A percentile compares a stretch with the other conserved stretches of the same genome.
These are phyloP conservation scores for Carex pumila DNA, from an alignment of 176 grass and related monocot genomes.

Conservation along the genomic window DNA sequence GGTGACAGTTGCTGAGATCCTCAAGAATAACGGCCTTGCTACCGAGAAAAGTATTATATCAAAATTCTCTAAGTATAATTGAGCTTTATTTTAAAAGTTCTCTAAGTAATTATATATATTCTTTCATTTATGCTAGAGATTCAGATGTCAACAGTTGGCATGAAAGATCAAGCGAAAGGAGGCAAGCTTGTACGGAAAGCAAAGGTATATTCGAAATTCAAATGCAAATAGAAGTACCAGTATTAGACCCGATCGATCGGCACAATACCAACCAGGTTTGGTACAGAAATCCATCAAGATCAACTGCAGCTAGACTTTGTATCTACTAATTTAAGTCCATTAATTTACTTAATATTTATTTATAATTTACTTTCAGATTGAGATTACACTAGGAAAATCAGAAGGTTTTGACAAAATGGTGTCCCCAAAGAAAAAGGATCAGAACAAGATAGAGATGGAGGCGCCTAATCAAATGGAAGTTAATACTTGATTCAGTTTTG, in stretches of 20 bases:
- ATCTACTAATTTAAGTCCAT: not conserved
- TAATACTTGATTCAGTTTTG: constrained; percentile 21
- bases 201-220: constrained; percentile 33
- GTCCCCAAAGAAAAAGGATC: constrained; percentile 42
- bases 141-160: constrained; percentile 78
- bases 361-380: constrained; percentile 49
- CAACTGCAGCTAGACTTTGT: not conserved
- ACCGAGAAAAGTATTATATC: constrained; percentile 52
- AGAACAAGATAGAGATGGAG: constrained; percentile 19
- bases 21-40: constrained; percentile 82
- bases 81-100: not conserved
- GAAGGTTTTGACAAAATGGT: constrained; percentile 58
- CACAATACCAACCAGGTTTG: not conserved
- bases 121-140: constrained; percentile 39
- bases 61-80: not conserved
- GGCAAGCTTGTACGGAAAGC: constrained; percentile 83
- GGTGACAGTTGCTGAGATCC: constrained; percentile 84
- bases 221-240: not conserved
- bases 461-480: constrained; percentile 31
- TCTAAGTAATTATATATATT: not conserved
- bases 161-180: constrained; percentile 74
- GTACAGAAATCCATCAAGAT: not conserved
- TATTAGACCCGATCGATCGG: not conserved
- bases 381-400: constrained; percentile 73
- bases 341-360: not conserved